Conservation (phyloP, 225 moss, liverwort and hornwort species). For the Marchantia paleacea region DNA sequence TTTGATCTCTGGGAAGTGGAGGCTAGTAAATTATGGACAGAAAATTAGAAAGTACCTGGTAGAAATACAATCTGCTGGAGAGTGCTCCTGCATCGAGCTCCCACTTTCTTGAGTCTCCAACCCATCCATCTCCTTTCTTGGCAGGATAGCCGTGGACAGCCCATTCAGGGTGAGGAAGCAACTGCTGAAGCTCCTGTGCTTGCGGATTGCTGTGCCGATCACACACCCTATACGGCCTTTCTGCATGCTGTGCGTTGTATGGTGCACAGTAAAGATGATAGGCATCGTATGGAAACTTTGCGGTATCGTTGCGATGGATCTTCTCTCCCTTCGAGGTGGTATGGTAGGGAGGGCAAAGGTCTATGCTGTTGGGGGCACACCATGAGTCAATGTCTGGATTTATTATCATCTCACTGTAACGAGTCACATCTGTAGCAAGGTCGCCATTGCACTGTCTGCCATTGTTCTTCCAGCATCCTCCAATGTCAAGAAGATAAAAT, state of each 20-base stretch:
- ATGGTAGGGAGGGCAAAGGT: conserved; percentile 70
- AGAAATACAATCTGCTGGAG: conserved; percentile 77
- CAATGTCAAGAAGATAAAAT: conserved; percentile 85
- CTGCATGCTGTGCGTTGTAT: conserved; percentile 60
- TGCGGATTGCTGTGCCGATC: conserved; percentile 84
- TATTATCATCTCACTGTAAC: conserved; percentile 94
- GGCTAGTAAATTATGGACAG: too few relatives aligned
- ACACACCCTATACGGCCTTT: conserved; percentile 50
- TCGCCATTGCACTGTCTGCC: conserved; percentile 67
- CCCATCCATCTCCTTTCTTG: conserved; percentile 82
- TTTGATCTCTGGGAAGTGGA: not conserved
- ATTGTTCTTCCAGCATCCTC: conserved; percentile 93
- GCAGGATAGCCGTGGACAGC: conserved; percentile 80
- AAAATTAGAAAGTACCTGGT: conserved; percentile 50
- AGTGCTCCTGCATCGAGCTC: conserved; percentile 72
- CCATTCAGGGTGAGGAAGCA: conserved; percentile 91
- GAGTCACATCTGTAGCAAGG: conserved; percentile 73
- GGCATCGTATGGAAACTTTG: conserved; percentile 65
- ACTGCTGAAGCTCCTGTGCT: conserved; percentile 72
- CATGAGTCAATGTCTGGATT: conserved; percentile 64
- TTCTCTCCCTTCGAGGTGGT: conserved; percentile 46
- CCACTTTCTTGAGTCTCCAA: conserved; percentile 78
- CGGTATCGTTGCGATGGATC: conserved; percentile 61
- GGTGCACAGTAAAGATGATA: conserved; percentile 91
- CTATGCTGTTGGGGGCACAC: conserved; percentile 52